phyloP scores from a whole-genome alignment of 192 early-diverging fungal species.

The Podila clonocystis region DNA sequence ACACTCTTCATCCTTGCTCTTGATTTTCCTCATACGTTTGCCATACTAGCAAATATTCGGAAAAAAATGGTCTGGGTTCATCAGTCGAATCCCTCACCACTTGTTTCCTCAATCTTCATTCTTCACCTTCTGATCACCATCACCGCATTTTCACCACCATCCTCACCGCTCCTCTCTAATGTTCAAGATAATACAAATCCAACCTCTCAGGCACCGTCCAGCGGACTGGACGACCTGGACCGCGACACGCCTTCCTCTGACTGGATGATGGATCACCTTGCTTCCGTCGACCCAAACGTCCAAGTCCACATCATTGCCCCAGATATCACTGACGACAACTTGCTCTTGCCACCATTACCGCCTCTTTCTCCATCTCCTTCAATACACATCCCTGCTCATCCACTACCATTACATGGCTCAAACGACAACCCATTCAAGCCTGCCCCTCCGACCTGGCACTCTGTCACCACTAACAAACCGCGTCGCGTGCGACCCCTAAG shows the following conservation, averaged over 20 bases:
- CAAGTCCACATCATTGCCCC: neutral
- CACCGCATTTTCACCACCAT: neutral
- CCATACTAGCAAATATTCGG: no score
- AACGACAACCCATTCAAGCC: neutral
- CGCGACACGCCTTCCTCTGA: neutral
- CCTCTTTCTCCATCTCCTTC: neutral
- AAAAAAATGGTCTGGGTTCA: no score
- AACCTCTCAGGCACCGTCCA: no score
- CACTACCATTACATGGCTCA: neutral
- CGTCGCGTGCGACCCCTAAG: slow-evolving; percentile 13
- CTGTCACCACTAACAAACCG: neutral
- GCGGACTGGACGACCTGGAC: no score
- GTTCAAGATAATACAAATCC: no score
- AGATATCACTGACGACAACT: neutral
- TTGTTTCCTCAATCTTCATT: slow-evolving; percentile 1
- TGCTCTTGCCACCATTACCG: neutral
- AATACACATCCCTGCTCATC: neutral
- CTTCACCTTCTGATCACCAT: neutral
- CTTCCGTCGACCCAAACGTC: neutral
- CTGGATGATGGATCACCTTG: neutral
- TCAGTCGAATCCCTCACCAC: slow-evolving; percentile 1
- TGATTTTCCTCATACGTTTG: no score
- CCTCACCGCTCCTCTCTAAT: neutral
- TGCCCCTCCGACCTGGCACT: neutral
- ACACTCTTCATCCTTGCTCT: no score